Evolutionary conservation across 2,329 filamentous ascomycete species (phyloP).

Genomic region (Xylaria sp.): DNA sequence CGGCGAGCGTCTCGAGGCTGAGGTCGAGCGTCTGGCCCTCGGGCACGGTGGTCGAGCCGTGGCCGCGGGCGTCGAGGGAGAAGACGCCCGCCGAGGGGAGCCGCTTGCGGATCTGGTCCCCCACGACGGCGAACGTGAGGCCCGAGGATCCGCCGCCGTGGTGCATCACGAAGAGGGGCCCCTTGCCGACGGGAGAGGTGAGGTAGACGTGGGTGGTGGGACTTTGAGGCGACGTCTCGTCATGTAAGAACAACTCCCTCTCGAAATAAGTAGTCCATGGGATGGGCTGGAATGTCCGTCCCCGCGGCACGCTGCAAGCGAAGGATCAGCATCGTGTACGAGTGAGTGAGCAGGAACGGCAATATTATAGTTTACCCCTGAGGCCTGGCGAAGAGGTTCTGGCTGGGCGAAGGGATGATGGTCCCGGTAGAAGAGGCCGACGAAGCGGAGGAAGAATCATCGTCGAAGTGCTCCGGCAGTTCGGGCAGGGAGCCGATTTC

Average conservation of each 20-base stretch:
- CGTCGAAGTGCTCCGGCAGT: conserved; percentile 61
- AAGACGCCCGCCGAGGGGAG: conserved; percentile 85
- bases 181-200: conserved; percentile 78
- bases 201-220: conserved; percentile 87
- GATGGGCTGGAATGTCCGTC: conserved; percentile 70
- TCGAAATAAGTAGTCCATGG: conserved; percentile 93
- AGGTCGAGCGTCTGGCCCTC: conserved; percentile 66
- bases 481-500: conserved; percentile 56
- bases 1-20: conserved; percentile 75
- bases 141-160: conserved; percentile 95
- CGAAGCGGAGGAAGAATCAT: conserved; percentile 77
- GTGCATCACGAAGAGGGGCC: conserved; percentile 90
- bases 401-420: conserved; percentile 80
- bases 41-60: conserved; percentile 75
- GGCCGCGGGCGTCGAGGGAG: conserved; percentile 85
- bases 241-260: conserved; percentile 80
- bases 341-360: conserved; percentile 15
- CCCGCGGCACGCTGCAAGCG: conserved; percentile 56
- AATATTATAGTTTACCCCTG: conserved; percentile 65
- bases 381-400: conserved; percentile 77
- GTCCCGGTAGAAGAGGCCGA: conserved; percentile 95
- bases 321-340: conserved; percentile 39
- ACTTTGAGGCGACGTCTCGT: conserved; percentile 52
- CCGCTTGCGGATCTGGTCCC: conserved; percentile 78
- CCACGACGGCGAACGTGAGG: conserved; percentile 87